Base-by-base conservation (phyloP, 768 basidiomycete genomes). In the Serpula lacrymans region DNA sequence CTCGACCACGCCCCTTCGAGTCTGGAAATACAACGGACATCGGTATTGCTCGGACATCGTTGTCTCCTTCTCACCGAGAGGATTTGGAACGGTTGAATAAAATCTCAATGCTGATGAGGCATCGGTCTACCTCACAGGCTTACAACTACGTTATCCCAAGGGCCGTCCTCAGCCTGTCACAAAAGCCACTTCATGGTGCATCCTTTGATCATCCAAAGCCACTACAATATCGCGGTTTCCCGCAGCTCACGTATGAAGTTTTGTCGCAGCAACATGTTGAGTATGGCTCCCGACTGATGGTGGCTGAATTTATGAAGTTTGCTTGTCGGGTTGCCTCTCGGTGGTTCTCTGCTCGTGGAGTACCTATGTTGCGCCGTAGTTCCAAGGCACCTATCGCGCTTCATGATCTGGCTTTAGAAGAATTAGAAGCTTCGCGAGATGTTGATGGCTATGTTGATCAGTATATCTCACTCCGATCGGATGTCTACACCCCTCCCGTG, bases 241-340 rank as follows among this genome's bases (percentile, higher is more conserved):
- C 71, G 7, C 48, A 60, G 14, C 58, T 75, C 14, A 51, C 47
- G 5, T 88, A 84, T 54, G 47, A 43, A 2, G 73, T 86, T 2
- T 42, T 29, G 0, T 40, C 52, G 2, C 33, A 46, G 13, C 49
- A 50, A 6, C 47, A 49, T 12, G 3, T 39, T 3, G 67, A 67
- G 13, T 25, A 29, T 2, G 78, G 81, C 18, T 48, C 84, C 13
- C 73, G 76, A 29, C 50, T 58, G 34, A 52, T 90, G 38, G 80
- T 99, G 9, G 69, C 82, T 0, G 92, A 96, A 60, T 69, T 74
- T 51, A 93, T 93, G 84, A 86, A 91, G 53, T 54, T 83, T 13
- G 91, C 89, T 0, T 82, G 80, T 34, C 78, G 83, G 2, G 69
- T 82, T 1, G 83, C 86, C 1, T 94, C 92, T 20, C 69, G 65